Evolutionary conservation across 257 asterid species (phyloP), one percentile per base, ranked within the genome.

Genomic region (Ocimum tenuiflorum): DNA sequence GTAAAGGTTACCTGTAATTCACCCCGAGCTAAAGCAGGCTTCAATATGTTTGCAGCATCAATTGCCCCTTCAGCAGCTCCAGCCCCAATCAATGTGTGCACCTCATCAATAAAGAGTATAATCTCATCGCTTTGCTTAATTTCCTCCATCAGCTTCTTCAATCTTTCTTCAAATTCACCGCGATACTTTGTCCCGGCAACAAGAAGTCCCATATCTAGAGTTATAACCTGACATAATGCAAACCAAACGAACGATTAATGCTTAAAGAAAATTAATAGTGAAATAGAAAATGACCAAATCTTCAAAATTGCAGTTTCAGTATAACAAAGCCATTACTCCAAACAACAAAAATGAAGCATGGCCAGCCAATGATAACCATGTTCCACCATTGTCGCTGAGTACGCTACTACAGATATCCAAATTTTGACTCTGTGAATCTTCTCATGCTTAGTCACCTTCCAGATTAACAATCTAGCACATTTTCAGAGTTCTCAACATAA

Each of bases 1-100:
- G n/a, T n/a, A n/a, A n/a, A n/a, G 60, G 85, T 60, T 66, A 91
- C 98, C 94, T 91, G 98, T 49, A 91, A 77, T 84, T 91, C 98
- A 73, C 98, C 96, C 14, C 96, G 91, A 45, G 98, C 94, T 54
- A 92, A 79, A 68, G 98, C 94, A 57, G 96, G 97, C 83, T 89
- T 92, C 79, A 92, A 80, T 68, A 92, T 87, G 80, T 92, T 92
- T 22, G 98, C 98, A 6, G 98, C 98, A 75, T 89, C 96, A 68
- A 92, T 89, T 10, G 98, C 98, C 61, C 97, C 97, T 74, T 87
- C 98, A 2, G 96, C 98, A 65, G 98, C 98, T 77, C 98, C 98
- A 24, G 98, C 98, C 61, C 98, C 98, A 57, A 91, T 89, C 76
- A 92, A 82, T 0, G 99, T 92, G 81, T 89, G 99, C 67, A 92